phyloP scores from a whole-genome alignment of 768 basidiomycete species.

The Phylloporus scabripes region DNA sequence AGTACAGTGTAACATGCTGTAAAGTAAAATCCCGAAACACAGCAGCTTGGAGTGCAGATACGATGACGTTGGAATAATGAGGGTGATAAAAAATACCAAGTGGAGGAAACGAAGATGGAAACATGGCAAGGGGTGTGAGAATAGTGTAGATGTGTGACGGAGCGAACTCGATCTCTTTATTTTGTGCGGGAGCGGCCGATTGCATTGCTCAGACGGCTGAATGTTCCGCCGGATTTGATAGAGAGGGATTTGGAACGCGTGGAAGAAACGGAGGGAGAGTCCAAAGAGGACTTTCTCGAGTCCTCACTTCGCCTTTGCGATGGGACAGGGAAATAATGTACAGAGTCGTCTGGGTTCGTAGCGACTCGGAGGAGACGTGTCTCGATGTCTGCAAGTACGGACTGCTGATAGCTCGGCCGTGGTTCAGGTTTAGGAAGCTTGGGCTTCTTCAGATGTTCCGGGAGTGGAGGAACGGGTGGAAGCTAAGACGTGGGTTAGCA shows the following conservation, averaged over 20 bases:
- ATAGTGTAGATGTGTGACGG: neutral
- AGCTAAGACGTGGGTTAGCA: slow-evolving; percentile 14
- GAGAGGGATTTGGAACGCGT: slow-evolving; percentile 16
- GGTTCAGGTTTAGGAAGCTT: slow-evolving; percentile 7
- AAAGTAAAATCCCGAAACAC: neutral
- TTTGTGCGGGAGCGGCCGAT: slow-evolving; percentile 21
- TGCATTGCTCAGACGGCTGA: slow-evolving; percentile 17
- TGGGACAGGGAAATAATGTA: slow-evolving; percentile 32
- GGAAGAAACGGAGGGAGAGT: slow-evolving; percentile 28
- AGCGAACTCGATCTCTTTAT: slow-evolving; percentile 14
- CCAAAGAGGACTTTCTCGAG: slow-evolving; percentile 21
- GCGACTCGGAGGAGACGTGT: slow-evolving; percentile 24
- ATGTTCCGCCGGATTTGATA: slow-evolving; percentile 17
- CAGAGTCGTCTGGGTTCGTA: slow-evolving; percentile 27
- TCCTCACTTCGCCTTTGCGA: slow-evolving; percentile 30
- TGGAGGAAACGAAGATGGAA: slow-evolving; percentile 5
- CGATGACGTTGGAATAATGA: slow-evolving; percentile 14
- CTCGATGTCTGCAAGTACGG: slow-evolving; percentile 29
- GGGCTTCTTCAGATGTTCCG: slow-evolving; percentile 20
- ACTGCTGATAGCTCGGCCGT: slow-evolving; percentile 27
- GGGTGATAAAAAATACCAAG: slow-evolving; percentile 10
- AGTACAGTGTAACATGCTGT: slow-evolving; percentile 15
- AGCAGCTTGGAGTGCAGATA: neutral
- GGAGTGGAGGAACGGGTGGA: slow-evolving; percentile 25
- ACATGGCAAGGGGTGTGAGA: slow-evolving; percentile 4